These are phyloP conservation scores for Arthrobotrys musiformis DNA, from an alignment of 2,329 filamentous ascomycete species.

Conservation along the genomic window DNA sequence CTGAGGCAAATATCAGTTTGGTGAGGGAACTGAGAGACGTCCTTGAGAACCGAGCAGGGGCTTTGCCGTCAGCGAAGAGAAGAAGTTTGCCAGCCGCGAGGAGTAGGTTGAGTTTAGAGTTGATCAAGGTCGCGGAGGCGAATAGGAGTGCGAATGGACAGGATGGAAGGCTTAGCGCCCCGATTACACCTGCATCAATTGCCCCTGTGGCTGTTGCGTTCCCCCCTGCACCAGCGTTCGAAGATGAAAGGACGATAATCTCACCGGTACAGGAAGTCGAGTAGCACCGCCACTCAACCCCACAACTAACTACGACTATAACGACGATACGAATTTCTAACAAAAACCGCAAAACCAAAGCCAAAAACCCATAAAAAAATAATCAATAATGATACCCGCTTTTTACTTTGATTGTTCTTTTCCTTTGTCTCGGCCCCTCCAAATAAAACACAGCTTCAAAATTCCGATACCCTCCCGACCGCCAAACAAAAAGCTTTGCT, in stretches of 20 bases:
- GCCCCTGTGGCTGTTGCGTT: conserved; percentile 38
- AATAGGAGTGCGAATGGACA: conserved; percentile 25
- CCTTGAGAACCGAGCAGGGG: conserved; percentile 73
- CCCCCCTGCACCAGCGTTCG: conserved; percentile 16
- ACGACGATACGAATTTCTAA: conserved; percentile 17
- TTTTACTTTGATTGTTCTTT: not conserved
- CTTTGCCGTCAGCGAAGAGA: conserved; percentile 55
- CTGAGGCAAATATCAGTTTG: conserved; percentile 87
- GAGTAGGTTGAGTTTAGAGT: conserved; percentile 46
- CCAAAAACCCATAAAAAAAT: conserved; percentile 34
- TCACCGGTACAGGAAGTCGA: conserved; percentile 41
- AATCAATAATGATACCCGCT: conserved; percentile 42
- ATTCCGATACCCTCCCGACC: not conserved
- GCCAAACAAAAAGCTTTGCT: conserved; percentile 8
- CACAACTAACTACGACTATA: not conserved
- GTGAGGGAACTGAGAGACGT: conserved; percentile 87
- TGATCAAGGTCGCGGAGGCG: conserved; percentile 46
- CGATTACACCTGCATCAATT: conserved; percentile 35
- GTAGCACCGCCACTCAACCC: conserved; percentile 3
- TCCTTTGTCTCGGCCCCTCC: not conserved
- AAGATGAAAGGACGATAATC: conserved; percentile 32
- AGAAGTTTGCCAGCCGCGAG: conserved; percentile 45
- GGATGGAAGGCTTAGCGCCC: conserved; percentile 41
- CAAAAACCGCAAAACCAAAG: conserved; percentile 17
- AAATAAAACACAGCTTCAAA: not conserved